Evolutionary conservation across 352 stramenopile genomes (phyloP).

Genomic region (Aphanomyces cochlioides): DNA sequence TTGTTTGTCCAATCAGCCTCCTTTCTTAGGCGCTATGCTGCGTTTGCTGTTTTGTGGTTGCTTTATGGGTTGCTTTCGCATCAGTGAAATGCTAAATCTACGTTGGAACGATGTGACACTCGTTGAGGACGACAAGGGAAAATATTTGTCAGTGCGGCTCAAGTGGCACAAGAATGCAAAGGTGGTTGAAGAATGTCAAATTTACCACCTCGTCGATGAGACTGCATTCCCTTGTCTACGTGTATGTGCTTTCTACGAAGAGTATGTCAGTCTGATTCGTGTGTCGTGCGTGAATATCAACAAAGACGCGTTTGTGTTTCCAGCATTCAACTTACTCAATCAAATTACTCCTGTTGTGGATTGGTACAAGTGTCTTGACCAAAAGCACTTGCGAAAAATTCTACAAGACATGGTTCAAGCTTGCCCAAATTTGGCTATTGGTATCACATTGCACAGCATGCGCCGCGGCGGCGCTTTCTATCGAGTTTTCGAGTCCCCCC

Average conservation of each 20-base stretch:
- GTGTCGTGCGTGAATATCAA: not conserved
- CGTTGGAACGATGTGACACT: conserved; percentile 9
- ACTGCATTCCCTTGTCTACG: not conserved
- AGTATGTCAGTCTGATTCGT: not conserved
- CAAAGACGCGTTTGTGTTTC: not conserved
- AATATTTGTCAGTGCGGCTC: conserved; percentile 10
- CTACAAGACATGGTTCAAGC: not conserved
- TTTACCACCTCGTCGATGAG: conserved; percentile 9
- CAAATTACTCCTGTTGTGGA: not conserved
- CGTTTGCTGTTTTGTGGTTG: not conserved
- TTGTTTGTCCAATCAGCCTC: not conserved
- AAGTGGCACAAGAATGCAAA: conserved; percentile 15
- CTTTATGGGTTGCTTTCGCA: conserved; percentile 12
- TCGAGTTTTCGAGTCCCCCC: not conserved
- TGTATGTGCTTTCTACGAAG: conserved; percentile 1
- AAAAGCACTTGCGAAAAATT: not conserved
- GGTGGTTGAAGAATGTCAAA: conserved; percentile 6
- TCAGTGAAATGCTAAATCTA: not conserved
- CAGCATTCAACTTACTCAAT: not conserved
- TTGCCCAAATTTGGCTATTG: too few relatives aligned
- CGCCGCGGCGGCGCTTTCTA: not conserved
- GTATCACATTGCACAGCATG: not conserved
- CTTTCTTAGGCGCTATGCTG: conserved; percentile 6
- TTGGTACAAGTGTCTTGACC: not conserved
- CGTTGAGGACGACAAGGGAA: not conserved